A percentile compares a stretch with the other conserved stretches of the same genome.
These are phyloP conservation scores for Stagonosporopsis chrysanthemi DNA, from an alignment of 2,329 filamentous ascomycete species.

Conservation along the genomic window DNA sequence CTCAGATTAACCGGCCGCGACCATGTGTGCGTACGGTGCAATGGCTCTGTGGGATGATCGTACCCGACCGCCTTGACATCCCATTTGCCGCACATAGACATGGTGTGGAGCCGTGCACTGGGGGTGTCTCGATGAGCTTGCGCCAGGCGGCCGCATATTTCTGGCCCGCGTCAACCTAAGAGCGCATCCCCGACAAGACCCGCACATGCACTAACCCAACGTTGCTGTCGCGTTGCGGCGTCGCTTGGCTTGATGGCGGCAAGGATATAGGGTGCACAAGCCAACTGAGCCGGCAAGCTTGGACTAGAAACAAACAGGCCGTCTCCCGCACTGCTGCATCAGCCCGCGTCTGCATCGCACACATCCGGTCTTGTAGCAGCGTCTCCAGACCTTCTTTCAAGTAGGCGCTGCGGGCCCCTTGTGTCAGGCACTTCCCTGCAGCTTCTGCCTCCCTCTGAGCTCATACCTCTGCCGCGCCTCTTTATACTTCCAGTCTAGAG, in stretches of 20 bases:
- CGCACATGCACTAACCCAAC: constrained; percentile 42
- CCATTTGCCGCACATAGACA: constrained; percentile 43
- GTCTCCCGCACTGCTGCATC: constrained; percentile 44
- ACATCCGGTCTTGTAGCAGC: constrained; percentile 43
- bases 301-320: constrained; percentile 43
- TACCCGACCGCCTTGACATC: constrained; percentile 38
- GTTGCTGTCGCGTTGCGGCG: constrained; percentile 33
- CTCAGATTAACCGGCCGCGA: constrained; percentile 44
- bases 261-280: constrained; percentile 37
- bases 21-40: constrained; percentile 30
- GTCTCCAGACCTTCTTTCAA: constrained; percentile 44
- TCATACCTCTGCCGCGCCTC: constrained; percentile 33
- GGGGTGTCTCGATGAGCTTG: constrained; percentile 25
- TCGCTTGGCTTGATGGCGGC: constrained; percentile 39
- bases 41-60: constrained; percentile 34
- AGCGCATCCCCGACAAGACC: constrained; percentile 42
- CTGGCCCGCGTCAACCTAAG: constrained; percentile 37
- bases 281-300: constrained; percentile 37
- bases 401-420: constrained; percentile 46
- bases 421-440: constrained; percentile 45
- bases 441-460: constrained; percentile 30
- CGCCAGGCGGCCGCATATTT: constrained; percentile 40
- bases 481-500: constrained; percentile 27
- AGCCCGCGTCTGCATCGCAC: constrained; percentile 44
- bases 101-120: constrained; percentile 35